Base-by-base conservation (phyloP, 768 basidiomycete species). In the Podaxis mareebaensis region DNA sequence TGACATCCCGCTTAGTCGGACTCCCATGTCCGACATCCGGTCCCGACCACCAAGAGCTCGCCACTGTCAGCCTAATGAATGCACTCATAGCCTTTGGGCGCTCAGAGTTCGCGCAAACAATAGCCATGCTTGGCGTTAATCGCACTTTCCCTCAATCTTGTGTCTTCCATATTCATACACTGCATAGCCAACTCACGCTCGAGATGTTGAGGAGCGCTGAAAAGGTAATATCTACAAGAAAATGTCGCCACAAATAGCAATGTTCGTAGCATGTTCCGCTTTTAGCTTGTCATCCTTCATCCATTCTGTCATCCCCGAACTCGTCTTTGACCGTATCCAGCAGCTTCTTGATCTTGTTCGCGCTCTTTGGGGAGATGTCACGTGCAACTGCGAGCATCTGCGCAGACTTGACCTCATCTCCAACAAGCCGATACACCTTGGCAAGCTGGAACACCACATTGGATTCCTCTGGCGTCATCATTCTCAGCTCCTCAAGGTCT, bases 381-480 rank as follows among this genome's bases (percentile, higher is more conserved):
- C 95, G 88, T 67, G 95, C 97, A 42, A 90, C 82, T 33, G 95
- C 93, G 65, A 99, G 90, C 76, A 89, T 83, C 65, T 91, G 88
- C 61, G 92, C 91, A 54, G 94, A 89, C 75, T 92, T 89, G 20
- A 84, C 81, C 67, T 86, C 85, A 75, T 94, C 82, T 39, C 93
- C 93, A 60, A 91, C 76, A 67, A 92, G 80, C 53, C 93, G 87
- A 72, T 97, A 98, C 64, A 91, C 89, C 78, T 91, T 92, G 28
- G 95, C 97, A 17, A 99, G 86, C 76, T 98, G 90, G 85, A 97
- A 97, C 64, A 96, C 87, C 61, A 99, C 92, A 77, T 98, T 98
- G 59, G 95, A 91, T 79, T 99, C 97, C 71, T 95, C 93, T 6
- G 96, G 96, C 39, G 95, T 92, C 66, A 86, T 79, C 73, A 86